Evolutionary conservation across 23 red algal genomes (phyloP).

Genomic region (Rhodosorus marinus): DNA sequence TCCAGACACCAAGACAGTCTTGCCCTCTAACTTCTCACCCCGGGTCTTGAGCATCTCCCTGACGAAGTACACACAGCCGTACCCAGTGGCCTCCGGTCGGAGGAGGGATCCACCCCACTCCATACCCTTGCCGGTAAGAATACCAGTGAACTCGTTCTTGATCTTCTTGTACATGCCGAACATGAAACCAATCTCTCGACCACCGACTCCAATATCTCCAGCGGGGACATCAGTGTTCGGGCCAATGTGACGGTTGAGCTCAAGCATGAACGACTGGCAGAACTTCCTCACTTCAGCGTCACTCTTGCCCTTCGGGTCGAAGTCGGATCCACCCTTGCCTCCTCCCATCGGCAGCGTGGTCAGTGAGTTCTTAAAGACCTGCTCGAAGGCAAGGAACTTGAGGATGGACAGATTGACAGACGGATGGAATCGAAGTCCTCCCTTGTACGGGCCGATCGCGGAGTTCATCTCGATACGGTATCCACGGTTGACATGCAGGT

Average conservation of each 20-base stretch:
- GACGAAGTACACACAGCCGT: conserved; percentile 3
- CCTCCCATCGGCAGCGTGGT: conserved; percentile 11
- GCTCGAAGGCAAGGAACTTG: conserved; percentile 15
- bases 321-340: conserved; percentile 16
- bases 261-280: conserved; percentile 14
- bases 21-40: conserved; percentile 2
- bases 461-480: conserved; percentile 9
- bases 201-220: conserved; percentile 18
- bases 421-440: conserved; percentile 8
- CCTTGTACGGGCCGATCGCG: conserved; percentile 11
- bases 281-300: conserved; percentile 10
- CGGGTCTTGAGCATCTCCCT: conserved; percentile 9
- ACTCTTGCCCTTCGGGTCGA: conserved; percentile 7
- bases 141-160: neutral
- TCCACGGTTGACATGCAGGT: conserved; percentile 9
- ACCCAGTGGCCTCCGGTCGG: conserved; percentile 9
- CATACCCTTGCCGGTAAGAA: conserved; percentile 10
- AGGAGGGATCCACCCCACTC: conserved; percentile 9
- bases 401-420: conserved; percentile 11
- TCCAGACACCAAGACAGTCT: conserved; percentile 1
- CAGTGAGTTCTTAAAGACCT: conserved; percentile 20
- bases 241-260: conserved; percentile 8
- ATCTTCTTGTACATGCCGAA: conserved; percentile 6
- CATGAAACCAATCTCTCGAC: conserved; percentile 15
- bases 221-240: conserved; percentile 5